Evolutionary conservation across 1,139 yeast species (phyloP).

Genomic region (Yamadazyma jaroonii): DNA sequence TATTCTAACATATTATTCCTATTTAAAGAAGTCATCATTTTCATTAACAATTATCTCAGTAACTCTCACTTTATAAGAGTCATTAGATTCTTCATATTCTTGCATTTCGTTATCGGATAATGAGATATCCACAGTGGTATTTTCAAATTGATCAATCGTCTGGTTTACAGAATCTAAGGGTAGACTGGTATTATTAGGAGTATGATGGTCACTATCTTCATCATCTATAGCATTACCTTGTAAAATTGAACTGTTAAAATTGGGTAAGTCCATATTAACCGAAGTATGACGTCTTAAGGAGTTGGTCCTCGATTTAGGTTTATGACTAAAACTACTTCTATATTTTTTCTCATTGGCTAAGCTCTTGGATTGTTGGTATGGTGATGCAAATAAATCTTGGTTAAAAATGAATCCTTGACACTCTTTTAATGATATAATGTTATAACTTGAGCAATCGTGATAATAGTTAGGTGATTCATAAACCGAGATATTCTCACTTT

Average conservation of each 20-base stretch:
- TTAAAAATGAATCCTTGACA: conserved; percentile 75
- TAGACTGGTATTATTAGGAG: no score
- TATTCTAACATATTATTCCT: no score
- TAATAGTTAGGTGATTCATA: conserved; percentile 46
- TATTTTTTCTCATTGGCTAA: conserved; percentile 36
- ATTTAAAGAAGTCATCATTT: conserved; percentile 26
- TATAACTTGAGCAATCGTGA: conserved; percentile 29
- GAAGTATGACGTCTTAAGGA: conserved; percentile 32
- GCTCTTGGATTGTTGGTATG: conserved; percentile 58
- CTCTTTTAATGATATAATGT: conserved; percentile 52
- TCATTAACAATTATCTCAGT: conserved; percentile 52
- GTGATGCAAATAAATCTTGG: conserved; percentile 68
- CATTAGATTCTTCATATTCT: conserved; percentile 24
- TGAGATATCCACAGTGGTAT: conserved; percentile 15
- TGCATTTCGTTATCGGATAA: conserved; percentile 18
- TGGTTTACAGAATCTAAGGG: conserved; percentile 5
- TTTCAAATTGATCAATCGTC: conserved; percentile 18
- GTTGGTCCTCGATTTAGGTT: conserved; percentile 9
- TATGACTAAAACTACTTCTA: conserved; percentile 22
- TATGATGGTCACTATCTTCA: conserved; percentile 11
- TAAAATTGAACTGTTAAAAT: conserved; percentile 15
- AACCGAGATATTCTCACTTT: conserved; percentile 55
- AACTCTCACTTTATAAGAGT: conserved; percentile 45
- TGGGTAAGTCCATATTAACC: conserved; percentile 24
- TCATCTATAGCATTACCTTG: conserved; percentile 18